Evolutionary conservation across 257 asterid species (phyloP).

Genomic region (Osmanthus fragrans): DNA sequence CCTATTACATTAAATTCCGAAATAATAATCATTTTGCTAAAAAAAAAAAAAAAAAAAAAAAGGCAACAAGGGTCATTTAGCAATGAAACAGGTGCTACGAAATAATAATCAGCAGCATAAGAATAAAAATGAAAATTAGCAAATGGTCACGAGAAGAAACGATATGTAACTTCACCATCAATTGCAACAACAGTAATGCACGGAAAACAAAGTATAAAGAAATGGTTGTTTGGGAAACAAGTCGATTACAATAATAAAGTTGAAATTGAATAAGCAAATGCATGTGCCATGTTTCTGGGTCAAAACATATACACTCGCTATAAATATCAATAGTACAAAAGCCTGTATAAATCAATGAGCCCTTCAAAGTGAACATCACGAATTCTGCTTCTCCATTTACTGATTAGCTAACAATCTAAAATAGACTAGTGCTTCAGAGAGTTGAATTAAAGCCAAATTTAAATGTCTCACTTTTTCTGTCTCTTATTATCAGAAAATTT

Average conservation of each 20-base stretch:
- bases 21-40: not conserved
- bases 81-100: too few relatives aligned
- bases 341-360: not conserved
- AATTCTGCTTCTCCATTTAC: too few relatives aligned
- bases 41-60: too few relatives aligned
- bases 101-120: too few relatives aligned
- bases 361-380: not conserved
- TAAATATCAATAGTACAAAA: not conserved
- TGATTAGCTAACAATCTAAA: too few relatives aligned
- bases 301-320: not conserved
- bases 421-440: not conserved
- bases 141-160: not conserved
- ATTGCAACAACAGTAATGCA: not conserved
- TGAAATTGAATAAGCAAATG: not conserved
- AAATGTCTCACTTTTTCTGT: constrained; percentile 39
- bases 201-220: too few relatives aligned
- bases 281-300: not conserved
- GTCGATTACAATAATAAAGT: not conserved
- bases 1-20: not conserved
- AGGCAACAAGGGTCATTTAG: too few relatives aligned
- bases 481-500: constrained; percentile 44
- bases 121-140: too few relatives aligned
- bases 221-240: not conserved
- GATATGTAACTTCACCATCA: not conserved
- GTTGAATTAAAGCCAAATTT: not conserved